Conservation (phyloP, 2,329 filamentous ascomycete species). For the Fonsecaea nubica region DNA sequence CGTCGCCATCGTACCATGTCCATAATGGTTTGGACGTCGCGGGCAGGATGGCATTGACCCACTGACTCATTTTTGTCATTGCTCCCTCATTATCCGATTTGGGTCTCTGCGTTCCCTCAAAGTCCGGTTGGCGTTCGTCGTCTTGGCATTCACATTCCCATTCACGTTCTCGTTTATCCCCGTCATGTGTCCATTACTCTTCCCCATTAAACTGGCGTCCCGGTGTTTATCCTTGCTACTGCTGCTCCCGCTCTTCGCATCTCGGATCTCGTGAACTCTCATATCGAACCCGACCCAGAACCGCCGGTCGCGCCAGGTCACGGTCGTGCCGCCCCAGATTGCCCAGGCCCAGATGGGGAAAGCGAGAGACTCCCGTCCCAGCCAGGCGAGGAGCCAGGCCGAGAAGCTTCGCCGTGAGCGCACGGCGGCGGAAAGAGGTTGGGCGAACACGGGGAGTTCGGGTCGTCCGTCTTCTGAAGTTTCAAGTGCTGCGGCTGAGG, state of each 20-base stretch:
- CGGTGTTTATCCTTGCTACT: not conserved
- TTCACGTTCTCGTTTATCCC: not conserved
- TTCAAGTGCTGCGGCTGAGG: not conserved
- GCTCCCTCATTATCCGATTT: not conserved
- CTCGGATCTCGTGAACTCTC: slow-evolving; percentile 69
- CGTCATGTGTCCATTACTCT: slow-evolving; percentile 18
- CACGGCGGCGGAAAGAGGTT: slow-evolving; percentile 41
- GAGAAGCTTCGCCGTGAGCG: slow-evolving; percentile 59
- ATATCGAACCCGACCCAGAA: slow-evolving; percentile 87
- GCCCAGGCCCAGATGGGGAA: slow-evolving; percentile 91
- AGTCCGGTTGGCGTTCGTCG: not conserved
- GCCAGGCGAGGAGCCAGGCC: slow-evolving; percentile 82
- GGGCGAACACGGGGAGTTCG: slow-evolving; percentile 75
- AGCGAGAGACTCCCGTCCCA: slow-evolving; percentile 80
- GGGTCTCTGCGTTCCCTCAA: not conserved
- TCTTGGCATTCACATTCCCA: not conserved
- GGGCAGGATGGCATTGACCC: too few relatives aligned
- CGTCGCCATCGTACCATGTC: not conserved
- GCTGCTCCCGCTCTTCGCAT: slow-evolving; percentile 3
- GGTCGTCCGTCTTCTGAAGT: slow-evolving; percentile 42
- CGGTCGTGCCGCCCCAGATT: slow-evolving; percentile 83
- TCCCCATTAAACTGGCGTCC: not conserved
- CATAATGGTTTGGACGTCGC: too few relatives aligned
- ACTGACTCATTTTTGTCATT: too few relatives aligned
- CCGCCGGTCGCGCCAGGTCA: slow-evolving; percentile 82